These are phyloP conservation scores for Penstemon newberryi DNA, from an alignment of 257 asterid genomes.

Conservation along the genomic window DNA sequence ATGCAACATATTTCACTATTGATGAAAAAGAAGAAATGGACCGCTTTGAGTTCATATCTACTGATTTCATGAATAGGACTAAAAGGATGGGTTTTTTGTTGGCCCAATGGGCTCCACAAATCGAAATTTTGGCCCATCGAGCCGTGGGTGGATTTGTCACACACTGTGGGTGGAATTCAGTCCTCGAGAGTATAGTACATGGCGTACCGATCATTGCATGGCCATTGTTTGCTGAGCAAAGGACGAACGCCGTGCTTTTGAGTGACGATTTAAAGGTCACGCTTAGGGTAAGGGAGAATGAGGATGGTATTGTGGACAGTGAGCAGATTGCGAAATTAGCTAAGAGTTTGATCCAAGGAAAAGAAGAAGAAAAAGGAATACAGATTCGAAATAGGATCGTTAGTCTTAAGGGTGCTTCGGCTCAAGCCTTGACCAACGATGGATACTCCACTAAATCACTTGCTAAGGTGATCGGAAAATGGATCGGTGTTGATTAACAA, in stretches of 20 bases:
- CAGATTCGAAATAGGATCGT: too few relatives aligned
- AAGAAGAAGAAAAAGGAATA: neutral
- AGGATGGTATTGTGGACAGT: neutral
- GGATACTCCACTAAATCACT: too few relatives aligned
- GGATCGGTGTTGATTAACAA: too few relatives aligned
- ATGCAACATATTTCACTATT: neutral
- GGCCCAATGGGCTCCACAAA: conserved; percentile 34
- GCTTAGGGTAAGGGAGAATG: neutral
- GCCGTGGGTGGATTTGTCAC: conserved; percentile 26
- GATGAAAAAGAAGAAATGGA: neutral
- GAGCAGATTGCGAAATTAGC: neutral
- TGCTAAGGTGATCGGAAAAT: too few relatives aligned
- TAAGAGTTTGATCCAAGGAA: neutral
- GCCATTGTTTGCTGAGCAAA: conserved; percentile 35
- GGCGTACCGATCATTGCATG: conserved; percentile 31
- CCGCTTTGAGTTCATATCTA: conserved; percentile 21
- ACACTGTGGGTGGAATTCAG: conserved; percentile 27
- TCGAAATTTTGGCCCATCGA: conserved; percentile 24
- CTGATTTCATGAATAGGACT: conserved; percentile 31
- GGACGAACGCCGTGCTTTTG: neutral
- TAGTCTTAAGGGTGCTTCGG: too few relatives aligned
- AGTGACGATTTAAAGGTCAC: neutral
- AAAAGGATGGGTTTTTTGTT: conserved; percentile 24
- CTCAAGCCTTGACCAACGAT: too few relatives aligned
- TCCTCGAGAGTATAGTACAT: conserved; percentile 21